phyloP scores from a whole-genome alignment of 2,329 filamentous ascomycete genomes.

The Trichoderma sp. region DNA sequence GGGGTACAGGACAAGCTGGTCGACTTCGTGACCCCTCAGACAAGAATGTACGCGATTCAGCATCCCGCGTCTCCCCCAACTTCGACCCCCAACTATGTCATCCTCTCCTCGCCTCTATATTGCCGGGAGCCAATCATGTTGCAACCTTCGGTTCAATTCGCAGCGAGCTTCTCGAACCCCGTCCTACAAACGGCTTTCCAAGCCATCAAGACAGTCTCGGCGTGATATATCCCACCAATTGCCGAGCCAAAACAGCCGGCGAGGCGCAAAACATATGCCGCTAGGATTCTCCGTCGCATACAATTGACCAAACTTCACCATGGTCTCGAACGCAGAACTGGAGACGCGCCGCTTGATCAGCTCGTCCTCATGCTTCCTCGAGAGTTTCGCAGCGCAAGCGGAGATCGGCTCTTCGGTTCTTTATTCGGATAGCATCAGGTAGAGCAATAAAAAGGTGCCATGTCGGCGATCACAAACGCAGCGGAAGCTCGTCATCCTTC shows the following conservation, averaged over 20 bases:
- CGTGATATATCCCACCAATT: slow-evolving; percentile 16
- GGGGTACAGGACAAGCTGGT: no score
- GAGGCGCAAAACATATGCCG: background rate
- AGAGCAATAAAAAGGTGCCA: slow-evolving; percentile 23
- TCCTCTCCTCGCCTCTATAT: background rate
- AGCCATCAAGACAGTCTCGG: slow-evolving; percentile 1
- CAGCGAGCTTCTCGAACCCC: slow-evolving; percentile 4
- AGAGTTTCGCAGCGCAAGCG: background rate
- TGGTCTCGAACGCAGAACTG: background rate
- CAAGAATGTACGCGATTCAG: background rate
- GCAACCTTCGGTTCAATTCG: slow-evolving; percentile 1
- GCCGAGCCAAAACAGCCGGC: no score
- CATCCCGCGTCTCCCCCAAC: background rate
- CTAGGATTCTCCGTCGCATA: slow-evolving; percentile 23
- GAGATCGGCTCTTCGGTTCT: slow-evolving; percentile 1
- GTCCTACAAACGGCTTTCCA: background rate
- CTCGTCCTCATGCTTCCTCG: background rate
- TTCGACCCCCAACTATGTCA: slow-evolving; percentile 5
- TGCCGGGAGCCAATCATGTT: slow-evolving; percentile 4
- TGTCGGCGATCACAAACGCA: background rate
- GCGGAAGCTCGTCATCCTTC: background rate
- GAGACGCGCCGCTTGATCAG: background rate
- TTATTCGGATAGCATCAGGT: background rate
- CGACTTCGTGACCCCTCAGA: background rate
- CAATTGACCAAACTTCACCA: background rate